A percentile compares a stretch with the other conserved stretches of the same genome.
These are phyloP conservation scores for Verticillium zaregamsianum DNA, from an alignment of 2,329 filamentous ascomycete species.

Conservation along the genomic window DNA sequence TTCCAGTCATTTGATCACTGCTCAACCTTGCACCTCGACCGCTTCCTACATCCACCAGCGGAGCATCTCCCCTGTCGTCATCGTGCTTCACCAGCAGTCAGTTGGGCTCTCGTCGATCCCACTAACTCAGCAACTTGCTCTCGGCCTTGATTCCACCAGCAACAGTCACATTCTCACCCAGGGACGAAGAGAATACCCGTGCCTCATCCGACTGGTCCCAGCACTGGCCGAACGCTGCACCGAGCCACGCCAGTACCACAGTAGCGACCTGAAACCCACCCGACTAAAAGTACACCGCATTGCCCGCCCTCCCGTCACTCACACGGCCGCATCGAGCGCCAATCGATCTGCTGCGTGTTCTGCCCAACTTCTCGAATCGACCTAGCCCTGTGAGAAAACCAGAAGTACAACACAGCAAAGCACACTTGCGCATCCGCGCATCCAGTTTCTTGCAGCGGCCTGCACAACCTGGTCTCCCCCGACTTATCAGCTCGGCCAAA, in stretches of 20 bases:
- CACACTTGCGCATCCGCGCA: neutral
- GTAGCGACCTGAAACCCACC: neutral
- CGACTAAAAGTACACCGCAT: neutral
- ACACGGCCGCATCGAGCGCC: conserved; percentile 4
- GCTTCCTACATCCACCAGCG: neutral
- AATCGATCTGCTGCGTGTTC: neutral
- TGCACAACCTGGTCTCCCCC: neutral
- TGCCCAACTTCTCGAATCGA: neutral
- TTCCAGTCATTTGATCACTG: neutral
- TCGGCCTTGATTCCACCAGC: conserved; percentile 3
- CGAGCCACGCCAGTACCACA: conserved; percentile 5
- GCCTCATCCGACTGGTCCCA: neutral
- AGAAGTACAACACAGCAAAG: neutral
- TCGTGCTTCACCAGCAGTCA: conserved; percentile 9
- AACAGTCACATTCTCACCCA: neutral
- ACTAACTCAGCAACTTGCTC: neutral
- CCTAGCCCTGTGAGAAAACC: neutral
- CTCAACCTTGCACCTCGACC: conserved; percentile 4
- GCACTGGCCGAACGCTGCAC: conserved; percentile 3
- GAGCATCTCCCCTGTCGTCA: conserved; percentile 8
- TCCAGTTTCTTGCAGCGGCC: conserved; percentile 5
- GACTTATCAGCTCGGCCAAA: conserved; percentile 15
- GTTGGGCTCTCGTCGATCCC: neutral
- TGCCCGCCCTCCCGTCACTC: conserved; percentile 4
- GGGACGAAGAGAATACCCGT: conserved; percentile 2